phyloP scores from a whole-genome alignment of 2,329 filamentous ascomycete genomes.

The Colletotrichum sansevieriae region DNA sequence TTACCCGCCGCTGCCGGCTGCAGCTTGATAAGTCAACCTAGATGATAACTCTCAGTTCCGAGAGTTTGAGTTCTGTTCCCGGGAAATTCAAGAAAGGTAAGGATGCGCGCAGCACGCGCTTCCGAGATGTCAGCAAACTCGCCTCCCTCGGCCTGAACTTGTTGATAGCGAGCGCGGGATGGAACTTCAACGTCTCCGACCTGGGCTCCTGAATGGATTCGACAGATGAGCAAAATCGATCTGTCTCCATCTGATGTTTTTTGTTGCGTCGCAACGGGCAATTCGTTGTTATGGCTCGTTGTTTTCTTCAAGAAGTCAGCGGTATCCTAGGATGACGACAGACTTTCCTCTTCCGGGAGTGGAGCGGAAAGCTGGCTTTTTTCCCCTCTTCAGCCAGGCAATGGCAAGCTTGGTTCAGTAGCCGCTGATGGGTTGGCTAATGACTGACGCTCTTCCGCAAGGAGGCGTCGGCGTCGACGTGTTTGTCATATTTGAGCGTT shows the following conservation, averaged over 20 bases:
- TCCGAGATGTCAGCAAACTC: conserved; percentile 5
- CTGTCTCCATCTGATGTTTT: conserved; percentile 14
- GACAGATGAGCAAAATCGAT: neutral
- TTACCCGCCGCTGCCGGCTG: neutral
- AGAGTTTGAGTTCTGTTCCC: neutral
- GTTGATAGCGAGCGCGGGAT: neutral
- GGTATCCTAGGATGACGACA: conserved; percentile 41
- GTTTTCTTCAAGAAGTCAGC: conserved; percentile 34
- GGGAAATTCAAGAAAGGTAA: conserved; percentile 3
- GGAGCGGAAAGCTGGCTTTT: conserved; percentile 35
- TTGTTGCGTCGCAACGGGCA: conserved; percentile 26
- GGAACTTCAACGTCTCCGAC: neutral
- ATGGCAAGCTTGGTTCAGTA: conserved; percentile 29
- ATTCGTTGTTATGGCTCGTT: conserved; percentile 20
- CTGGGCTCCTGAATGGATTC: conserved; percentile 3
- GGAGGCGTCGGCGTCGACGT: conserved; percentile 20
- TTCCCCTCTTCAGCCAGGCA: neutral
- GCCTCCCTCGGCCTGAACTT: conserved; percentile 1
- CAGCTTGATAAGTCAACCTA: neutral
- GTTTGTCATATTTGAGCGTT: conserved; percentile 32
- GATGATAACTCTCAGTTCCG: neutral
- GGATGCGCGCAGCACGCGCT: neutral
- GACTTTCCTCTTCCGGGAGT: conserved; percentile 39
- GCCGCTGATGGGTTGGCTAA: conserved; percentile 21
- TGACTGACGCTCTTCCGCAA: conserved; percentile 26